Evolutionary conservation across 306 rosid genomes (phyloP).

Genomic region (Ceratonia siliqua): DNA sequence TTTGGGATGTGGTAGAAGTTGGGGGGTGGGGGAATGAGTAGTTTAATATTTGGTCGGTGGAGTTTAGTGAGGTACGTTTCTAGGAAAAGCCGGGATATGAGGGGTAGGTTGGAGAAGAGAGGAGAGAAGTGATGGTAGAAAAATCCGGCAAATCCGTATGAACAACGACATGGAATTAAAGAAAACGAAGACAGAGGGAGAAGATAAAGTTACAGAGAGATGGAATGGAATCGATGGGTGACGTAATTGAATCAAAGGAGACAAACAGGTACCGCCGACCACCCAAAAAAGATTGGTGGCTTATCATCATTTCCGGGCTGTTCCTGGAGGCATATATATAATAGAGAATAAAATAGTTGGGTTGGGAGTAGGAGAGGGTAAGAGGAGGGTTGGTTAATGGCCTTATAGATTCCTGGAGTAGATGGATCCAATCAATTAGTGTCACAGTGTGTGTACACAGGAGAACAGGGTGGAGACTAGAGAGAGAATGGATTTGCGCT

Average conservation of each 20-base stretch:
- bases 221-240: not conserved
- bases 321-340: no score
- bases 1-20: not conserved
- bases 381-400: not conserved
- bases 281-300: no score
- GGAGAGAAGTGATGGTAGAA: not conserved
- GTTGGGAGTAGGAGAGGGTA: not conserved
- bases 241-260: constrained; percentile 18
- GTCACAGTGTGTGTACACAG: not conserved
- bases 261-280: constrained; percentile 5
- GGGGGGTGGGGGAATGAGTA: not conserved
- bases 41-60: not conserved
- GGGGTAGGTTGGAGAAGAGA: not conserved
- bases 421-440: constrained; percentile 16
- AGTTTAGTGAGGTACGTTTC: not conserved
- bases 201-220: not conserved
- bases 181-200: not conserved
- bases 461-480: not conserved
- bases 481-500: not conserved
- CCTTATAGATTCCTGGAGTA: not conserved
- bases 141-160: constrained; percentile 26
- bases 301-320: no score
- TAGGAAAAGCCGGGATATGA: constrained; percentile 21
- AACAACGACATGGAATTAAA: constrained; percentile 11
- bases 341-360: not conserved